Conservation (phyloP, 495 filamentous ascomycete species). For the Aspergillus nidulans region DNA sequence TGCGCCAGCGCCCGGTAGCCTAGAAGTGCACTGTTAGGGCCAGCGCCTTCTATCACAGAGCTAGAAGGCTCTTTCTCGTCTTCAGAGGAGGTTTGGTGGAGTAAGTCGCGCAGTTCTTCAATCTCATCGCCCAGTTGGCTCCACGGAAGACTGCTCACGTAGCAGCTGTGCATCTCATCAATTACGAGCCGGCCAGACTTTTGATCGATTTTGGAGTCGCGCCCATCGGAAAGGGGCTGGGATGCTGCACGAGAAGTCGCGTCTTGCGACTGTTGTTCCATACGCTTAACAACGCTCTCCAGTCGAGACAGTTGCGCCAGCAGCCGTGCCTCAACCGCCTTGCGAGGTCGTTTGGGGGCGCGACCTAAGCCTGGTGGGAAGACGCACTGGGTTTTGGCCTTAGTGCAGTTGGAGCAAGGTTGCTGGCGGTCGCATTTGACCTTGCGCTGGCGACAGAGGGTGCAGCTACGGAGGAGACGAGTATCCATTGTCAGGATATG, state of each 20-base stretch:
- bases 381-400: slow-evolving; percentile 21
- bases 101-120: slow-evolving; percentile 16
- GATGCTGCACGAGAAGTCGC: neutral
- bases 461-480: neutral
- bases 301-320: neutral
- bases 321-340: slow-evolving; percentile 21
- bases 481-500: neutral
- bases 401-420: slow-evolving; percentile 29
- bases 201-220: neutral
- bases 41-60: slow-evolving; percentile 18
- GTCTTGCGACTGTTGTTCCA: neutral
- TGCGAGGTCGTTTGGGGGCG: slow-evolving; percentile 26
- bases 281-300: neutral
- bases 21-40: slow-evolving; percentile 13
- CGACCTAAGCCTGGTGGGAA: slow-evolving; percentile 31
- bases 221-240: neutral
- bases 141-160: neutral
- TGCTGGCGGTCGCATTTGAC: slow-evolving; percentile 31
- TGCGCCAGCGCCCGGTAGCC: slow-evolving; percentile 2
- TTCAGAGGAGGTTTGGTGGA: slow-evolving; percentile 7
- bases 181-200: neutral
- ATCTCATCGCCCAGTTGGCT: slow-evolving; percentile 5
- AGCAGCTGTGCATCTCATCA: slow-evolving; percentile 4
- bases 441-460: slow-evolving; percentile 1
- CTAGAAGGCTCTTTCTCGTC: slow-evolving; percentile 8